phyloP scores from a whole-genome alignment of 441 rosid genomes.

The Erodium moschatum region DNA sequence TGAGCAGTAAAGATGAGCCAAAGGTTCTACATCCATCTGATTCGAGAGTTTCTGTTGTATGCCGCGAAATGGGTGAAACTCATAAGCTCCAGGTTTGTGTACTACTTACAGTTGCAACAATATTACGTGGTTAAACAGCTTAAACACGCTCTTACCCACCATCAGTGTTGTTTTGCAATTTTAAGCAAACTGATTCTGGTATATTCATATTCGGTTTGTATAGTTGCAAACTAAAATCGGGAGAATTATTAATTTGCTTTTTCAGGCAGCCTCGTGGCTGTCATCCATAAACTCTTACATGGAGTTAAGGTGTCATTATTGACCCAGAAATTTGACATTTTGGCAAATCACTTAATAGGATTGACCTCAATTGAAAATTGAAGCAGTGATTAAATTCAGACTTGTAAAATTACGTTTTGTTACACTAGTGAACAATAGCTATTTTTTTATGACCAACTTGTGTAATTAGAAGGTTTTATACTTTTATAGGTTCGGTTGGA shows the following conservation, averaged over 20 bases:
- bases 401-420: not conserved
- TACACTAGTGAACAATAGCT: not conserved
- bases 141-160: conserved; percentile 4
- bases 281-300: not conserved
- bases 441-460: not conserved
- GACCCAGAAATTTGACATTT: too few relatives aligned
- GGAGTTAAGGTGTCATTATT: not conserved
- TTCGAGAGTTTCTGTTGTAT: conserved; percentile 69
- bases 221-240: conserved; percentile 2
- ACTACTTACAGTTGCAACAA: conserved; percentile 17
- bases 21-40: conserved; percentile 73
- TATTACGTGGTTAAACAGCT: conserved; percentile 9
- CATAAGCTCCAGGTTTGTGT: conserved; percentile 79
- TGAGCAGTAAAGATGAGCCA: conserved; percentile 69
- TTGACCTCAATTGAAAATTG: not conserved
- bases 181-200: conserved; percentile 12
- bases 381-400: not conserved
- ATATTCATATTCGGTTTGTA: not conserved
- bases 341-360: not conserved
- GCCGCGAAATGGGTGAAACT: conserved; percentile 39
- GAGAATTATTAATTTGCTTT: not conserved
- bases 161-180: not conserved
- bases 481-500: conserved; percentile 56
- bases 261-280: not conserved
- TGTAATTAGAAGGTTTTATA: conserved; percentile 8